phyloP scores from a whole-genome alignment of 169 alveolate species.

The Plasmodium inui region DNA sequence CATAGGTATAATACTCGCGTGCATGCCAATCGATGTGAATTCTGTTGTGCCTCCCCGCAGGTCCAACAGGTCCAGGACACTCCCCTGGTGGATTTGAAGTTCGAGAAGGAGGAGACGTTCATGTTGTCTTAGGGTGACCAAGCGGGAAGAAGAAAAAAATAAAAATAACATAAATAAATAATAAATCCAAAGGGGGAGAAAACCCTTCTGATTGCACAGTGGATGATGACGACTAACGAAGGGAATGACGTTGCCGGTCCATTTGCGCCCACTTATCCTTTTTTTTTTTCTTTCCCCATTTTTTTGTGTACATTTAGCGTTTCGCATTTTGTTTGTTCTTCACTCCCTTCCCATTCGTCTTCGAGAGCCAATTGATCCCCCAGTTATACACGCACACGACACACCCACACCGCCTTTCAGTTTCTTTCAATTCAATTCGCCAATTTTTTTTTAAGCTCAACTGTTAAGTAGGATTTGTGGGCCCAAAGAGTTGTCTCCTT shows the following conservation, averaged over 20 bases:
- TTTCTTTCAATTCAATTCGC: not conserved
- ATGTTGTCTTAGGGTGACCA: slow-evolving; percentile 10
- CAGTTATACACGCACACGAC: not conserved
- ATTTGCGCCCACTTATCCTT: not conserved
- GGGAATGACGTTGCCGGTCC: not conserved
- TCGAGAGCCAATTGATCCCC: not conserved
- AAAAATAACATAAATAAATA: not conserved
- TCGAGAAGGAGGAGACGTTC: slow-evolving; percentile 65
- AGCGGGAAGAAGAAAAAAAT: not conserved
- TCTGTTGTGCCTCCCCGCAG: slow-evolving; percentile 3
- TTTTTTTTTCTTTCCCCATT: not conserved
- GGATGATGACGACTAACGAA: not conserved
- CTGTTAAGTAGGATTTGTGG: not conserved
- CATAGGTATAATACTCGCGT: not conserved
- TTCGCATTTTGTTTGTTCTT: not conserved
- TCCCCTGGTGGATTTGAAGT: slow-evolving; percentile 35
- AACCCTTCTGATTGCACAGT: not conserved
- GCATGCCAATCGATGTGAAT: not conserved
- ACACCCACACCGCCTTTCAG: not conserved
- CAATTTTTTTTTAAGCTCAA: not conserved
- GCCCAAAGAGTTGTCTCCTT: not conserved
- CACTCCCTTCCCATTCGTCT: not conserved
- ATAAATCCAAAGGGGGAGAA: not conserved
- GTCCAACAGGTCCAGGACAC: slow-evolving; percentile 48
- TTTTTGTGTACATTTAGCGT: not conserved